Evolutionary conservation across 441 rosid species (phyloP).

Genomic region (Sinapis alba): DNA sequence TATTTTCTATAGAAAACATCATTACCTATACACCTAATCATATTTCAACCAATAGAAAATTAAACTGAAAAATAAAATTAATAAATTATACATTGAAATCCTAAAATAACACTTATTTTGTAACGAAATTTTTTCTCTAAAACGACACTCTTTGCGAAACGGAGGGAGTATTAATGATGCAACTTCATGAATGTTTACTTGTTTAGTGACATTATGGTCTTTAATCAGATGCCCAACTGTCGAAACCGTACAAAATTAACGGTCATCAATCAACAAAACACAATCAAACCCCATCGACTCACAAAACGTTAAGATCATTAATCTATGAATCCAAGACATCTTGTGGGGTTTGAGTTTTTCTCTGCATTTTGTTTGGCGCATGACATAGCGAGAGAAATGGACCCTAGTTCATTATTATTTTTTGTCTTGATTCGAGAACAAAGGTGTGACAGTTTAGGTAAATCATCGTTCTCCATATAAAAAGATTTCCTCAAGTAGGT

Average conservation of each 20-base stretch:
- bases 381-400: conserved; percentile 9
- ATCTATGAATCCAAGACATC: conserved; percentile 17
- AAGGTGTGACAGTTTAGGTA: conserved; percentile 9
- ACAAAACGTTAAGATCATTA: conserved; percentile 15
- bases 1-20: too few relatives aligned
- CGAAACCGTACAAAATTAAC: conserved; percentile 12
- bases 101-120: too few relatives aligned
- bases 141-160: too few relatives aligned
- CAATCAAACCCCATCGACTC: conserved; percentile 15
- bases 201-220: background rate
- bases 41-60: too few relatives aligned
- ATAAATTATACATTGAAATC: too few relatives aligned
- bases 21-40: too few relatives aligned
- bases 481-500: conserved; percentile 66
- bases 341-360: background rate
- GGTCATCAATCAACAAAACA: background rate
- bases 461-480: conserved; percentile 34
- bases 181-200: background rate
- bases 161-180: too few relatives aligned
- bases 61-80: too few relatives aligned
- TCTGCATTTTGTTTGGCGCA: conserved; percentile 7
- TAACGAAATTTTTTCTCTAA: too few relatives aligned
- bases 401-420: conserved; percentile 12
- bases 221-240: conserved; percentile 5
- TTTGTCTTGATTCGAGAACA: background rate